These are phyloP conservation scores for Ochetophila trinervis DNA, from an alignment of 306 rosid species.

Conservation along the genomic window DNA sequence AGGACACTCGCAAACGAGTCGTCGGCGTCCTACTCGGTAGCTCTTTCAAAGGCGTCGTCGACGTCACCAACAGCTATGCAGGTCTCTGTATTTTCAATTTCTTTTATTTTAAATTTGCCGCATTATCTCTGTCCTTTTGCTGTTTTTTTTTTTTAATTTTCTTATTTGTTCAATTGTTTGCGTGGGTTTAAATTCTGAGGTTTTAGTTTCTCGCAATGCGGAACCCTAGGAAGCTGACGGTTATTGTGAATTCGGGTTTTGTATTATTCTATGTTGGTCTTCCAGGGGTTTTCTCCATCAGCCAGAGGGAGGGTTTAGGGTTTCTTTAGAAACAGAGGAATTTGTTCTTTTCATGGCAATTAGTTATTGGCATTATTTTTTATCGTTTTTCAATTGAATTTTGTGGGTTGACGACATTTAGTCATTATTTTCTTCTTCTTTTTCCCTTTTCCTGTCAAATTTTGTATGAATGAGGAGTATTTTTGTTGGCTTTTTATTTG, in stretches of 20 bases:
- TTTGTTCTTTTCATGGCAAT: neutral
- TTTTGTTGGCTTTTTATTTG: neutral
- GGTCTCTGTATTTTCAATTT: conserved; percentile 32
- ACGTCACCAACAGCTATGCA: conserved; percentile 85
- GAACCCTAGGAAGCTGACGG: neutral
- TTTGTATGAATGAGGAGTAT: neutral
- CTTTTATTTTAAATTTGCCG: neutral
- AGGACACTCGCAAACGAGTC: conserved; percentile 80
- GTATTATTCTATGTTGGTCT: neutral
- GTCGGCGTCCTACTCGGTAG: conserved; percentile 83
- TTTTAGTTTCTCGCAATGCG: neutral
- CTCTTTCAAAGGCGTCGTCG: conserved; percentile 77
- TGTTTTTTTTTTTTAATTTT: neutral
- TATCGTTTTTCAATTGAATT: neutral
- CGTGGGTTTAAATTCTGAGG: neutral
- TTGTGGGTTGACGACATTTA: neutral
- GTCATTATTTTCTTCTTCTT: neutral
- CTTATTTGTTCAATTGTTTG: neutral
- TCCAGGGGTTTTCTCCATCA: neutral
- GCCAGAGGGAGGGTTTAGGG: neutral
- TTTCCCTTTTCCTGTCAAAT: neutral
- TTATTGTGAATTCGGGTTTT: neutral
- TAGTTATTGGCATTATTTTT: neutral
- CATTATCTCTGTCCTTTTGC: neutral
- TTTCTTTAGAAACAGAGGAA: too few species aligned